phyloP scores from a whole-genome alignment of 75 land plant species.

The Cunninghamia lanceolata region DNA sequence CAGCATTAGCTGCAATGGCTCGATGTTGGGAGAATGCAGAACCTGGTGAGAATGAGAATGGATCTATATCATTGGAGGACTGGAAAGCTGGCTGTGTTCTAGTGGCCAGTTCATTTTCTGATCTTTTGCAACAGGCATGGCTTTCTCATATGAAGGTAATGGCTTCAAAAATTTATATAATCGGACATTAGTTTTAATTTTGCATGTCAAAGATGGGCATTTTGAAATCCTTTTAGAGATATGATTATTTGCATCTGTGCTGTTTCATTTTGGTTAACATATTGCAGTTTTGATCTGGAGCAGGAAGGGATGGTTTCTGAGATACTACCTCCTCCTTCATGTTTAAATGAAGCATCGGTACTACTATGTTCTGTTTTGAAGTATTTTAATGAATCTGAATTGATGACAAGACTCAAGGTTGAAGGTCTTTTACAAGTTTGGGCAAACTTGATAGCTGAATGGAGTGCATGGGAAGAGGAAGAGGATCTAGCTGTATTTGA shows the following conservation, averaged over 20 bases:
- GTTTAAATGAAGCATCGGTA: slow-evolving; percentile 70
- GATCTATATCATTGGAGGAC: slow-evolving; percentile 15
- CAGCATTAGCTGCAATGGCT: slow-evolving; percentile 59
- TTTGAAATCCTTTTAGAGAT: neutral
- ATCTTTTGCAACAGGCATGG: slow-evolving; percentile 79
- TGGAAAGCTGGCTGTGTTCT: slow-evolving; percentile 44
- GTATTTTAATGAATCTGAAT: slow-evolving; percentile 22
- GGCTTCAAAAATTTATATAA: neutral
- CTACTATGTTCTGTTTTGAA: slow-evolving; percentile 47
- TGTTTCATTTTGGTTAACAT: neutral
- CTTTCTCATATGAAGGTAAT: slow-evolving; percentile 27
- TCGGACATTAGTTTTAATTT: neutral
- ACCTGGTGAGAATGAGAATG: slow-evolving; percentile 43
- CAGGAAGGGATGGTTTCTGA: slow-evolving; percentile 35
- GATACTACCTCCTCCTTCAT: slow-evolving; percentile 53
- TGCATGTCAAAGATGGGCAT: neutral
- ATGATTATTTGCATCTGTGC: neutral
- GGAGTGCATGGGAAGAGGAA: slow-evolving; percentile 84
- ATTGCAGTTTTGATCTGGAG: neutral
- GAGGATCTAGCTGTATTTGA: slow-evolving; percentile 76
- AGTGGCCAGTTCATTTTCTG: slow-evolving; percentile 47
- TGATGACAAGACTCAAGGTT: slow-evolving; percentile 32
- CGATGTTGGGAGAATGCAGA: slow-evolving; percentile 59
- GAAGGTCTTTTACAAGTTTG: slow-evolving; percentile 58
- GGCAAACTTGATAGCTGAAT: slow-evolving; percentile 71